A percentile compares a stretch with the other conserved stretches of the same genome.
These are phyloP conservation scores for Diplodia corticola DNA, from an alignment of 2,329 filamentous ascomycete genomes.

Conservation along the genomic window DNA sequence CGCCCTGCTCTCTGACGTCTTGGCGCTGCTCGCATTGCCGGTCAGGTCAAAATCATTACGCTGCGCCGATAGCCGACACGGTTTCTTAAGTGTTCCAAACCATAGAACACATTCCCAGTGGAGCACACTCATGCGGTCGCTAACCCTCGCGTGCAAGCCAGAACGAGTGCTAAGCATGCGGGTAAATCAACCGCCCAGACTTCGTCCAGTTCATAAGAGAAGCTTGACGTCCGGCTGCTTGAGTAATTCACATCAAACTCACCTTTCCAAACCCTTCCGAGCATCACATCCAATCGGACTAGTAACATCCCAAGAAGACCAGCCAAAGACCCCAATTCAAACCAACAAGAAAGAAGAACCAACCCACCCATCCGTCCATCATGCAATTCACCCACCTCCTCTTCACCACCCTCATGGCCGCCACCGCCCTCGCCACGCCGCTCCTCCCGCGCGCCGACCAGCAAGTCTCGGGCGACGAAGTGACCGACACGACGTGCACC, in stretches of 20 bases:
- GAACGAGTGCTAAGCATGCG: neutral
- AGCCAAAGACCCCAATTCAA: neutral
- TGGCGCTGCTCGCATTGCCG: constrained; percentile 10
- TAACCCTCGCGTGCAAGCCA: neutral
- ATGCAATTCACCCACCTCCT: constrained; percentile 3
- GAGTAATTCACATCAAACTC: neutral
- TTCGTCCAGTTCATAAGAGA: neutral
- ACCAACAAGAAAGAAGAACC: neutral
- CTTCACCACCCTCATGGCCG: neutral
- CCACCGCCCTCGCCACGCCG: constrained; percentile 2
- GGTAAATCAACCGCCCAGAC: neutral
- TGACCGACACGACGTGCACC: constrained; percentile 37
- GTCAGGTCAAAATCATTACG: neutral
- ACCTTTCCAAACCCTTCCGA: neutral
- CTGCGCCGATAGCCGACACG: neutral
- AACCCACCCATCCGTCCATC: neutral
- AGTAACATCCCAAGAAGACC: neutral
- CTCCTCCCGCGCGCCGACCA: constrained; percentile 24
- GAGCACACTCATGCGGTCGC: neutral
- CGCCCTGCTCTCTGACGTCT: neutral
- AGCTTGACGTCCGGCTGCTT: neutral
- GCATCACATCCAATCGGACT: no score
- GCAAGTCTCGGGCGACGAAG: constrained; percentile 30
- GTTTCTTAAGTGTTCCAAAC: neutral
- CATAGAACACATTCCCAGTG: neutral